phyloP scores from a whole-genome alignment of 306 rosid genomes.

The Benincasa hispida region DNA sequence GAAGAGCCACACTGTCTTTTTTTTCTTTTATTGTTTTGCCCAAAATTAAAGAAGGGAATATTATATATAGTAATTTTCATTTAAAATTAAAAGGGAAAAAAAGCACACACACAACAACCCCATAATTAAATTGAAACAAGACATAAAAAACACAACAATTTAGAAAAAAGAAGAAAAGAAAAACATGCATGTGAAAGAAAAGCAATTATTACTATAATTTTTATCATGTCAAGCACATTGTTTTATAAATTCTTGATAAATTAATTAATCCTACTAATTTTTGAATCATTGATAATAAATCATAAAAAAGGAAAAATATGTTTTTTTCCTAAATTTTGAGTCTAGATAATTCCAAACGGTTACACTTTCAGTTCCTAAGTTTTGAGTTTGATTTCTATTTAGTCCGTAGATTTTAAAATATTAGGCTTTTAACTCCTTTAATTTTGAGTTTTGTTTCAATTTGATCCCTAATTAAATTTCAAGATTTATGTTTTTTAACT shows the following conservation, averaged over 20 bases:
- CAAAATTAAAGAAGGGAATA: not conserved
- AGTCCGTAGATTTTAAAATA: too few species aligned
- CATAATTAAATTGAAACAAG: not conserved
- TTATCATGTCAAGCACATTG: not conserved
- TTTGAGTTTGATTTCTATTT: too few species aligned
- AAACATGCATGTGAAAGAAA: slow-evolving; percentile 1
- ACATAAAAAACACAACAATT: not conserved
- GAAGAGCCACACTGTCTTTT: not conserved
- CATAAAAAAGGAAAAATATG: too few species aligned
- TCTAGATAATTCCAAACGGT: too few species aligned
- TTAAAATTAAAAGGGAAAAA: not conserved
- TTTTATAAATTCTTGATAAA: not conserved
- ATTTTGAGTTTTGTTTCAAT: too few species aligned
- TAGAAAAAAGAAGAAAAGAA: not conserved
- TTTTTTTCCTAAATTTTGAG: too few species aligned
- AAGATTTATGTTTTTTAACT: too few species aligned
- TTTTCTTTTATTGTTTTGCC: not conserved
- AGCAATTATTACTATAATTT: not conserved
- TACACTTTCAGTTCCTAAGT: too few species aligned
- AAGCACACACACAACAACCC: not conserved
- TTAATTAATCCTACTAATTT: too few species aligned
- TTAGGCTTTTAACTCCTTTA: too few species aligned
- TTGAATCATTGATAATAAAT: too few species aligned
- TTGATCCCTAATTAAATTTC: too few species aligned
- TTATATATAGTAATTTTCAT: not conserved